Conservation (phyloP, 768 basidiomycete genomes). For the Psilocybe cubensis region DNA sequence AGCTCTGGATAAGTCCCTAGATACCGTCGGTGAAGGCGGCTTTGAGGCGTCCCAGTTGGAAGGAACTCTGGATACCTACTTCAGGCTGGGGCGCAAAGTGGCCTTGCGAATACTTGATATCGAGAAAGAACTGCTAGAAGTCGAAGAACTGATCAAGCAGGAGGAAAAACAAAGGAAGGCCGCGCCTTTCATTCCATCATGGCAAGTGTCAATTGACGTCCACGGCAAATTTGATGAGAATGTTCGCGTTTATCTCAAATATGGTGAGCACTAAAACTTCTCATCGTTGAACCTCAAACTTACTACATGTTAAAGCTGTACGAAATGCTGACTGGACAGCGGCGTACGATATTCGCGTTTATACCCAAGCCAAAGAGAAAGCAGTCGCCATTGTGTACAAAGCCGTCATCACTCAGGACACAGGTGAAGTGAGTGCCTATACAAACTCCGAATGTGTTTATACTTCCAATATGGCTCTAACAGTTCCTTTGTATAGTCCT, state of each 20-base stretch:
- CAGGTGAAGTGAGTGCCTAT: constrained; percentile 35
- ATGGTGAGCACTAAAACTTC: constrained; percentile 26
- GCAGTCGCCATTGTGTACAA: constrained; percentile 39
- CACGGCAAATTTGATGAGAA: constrained; percentile 33
- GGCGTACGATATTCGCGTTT: constrained; percentile 42
- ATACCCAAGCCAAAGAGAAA: constrained; percentile 34
- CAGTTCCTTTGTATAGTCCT: constrained; percentile 28
- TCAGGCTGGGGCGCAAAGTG: constrained; percentile 24
- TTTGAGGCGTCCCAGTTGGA: constrained; percentile 24
- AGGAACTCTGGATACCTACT: constrained; percentile 27
- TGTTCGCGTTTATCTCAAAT: constrained; percentile 35
- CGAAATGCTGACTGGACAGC: constrained; percentile 33
- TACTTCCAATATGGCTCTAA: background rate
- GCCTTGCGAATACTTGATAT: constrained; percentile 29
- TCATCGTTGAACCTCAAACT: background rate
- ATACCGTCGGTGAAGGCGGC: constrained; percentile 29
- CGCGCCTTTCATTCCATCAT: background rate
- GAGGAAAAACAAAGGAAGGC: constrained; percentile 14
- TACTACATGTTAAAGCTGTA: background rate
- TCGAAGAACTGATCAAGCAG: background rate
- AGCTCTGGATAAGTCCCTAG: constrained; percentile 32
- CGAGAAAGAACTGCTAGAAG: constrained; percentile 21
- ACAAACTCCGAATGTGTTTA: constrained; percentile 17
- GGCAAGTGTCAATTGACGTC: constrained; percentile 29
- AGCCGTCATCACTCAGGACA: constrained; percentile 38